A percentile compares a stretch with the other conserved stretches of the same genome.
These are phyloP conservation scores for Claviceps purpurea DNA, from an alignment of 2,329 filamentous ascomycete genomes.

Conservation along the genomic window DNA sequence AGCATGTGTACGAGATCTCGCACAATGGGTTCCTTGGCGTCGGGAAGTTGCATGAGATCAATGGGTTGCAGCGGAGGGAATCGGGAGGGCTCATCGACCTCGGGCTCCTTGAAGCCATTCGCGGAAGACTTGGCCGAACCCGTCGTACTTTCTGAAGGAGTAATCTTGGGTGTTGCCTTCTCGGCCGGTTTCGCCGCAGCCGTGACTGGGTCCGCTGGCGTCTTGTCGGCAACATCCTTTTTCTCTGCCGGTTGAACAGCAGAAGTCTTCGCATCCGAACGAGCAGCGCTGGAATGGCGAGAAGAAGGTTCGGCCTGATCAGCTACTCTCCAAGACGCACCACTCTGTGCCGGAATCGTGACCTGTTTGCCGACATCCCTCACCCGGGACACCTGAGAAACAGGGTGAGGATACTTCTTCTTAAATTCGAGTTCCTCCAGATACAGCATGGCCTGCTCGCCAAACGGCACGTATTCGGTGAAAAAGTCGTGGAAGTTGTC, in stretches of 20 bases:
- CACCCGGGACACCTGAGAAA: constrained; percentile 29
- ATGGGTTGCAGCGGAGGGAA: constrained; percentile 56
- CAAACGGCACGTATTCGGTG: constrained; percentile 89
- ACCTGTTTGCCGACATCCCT: constrained; percentile 55
- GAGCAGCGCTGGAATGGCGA: constrained; percentile 47
- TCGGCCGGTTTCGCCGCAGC: constrained; percentile 18
- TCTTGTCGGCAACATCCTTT: constrained; percentile 18
- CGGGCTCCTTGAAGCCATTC: constrained; percentile 37
- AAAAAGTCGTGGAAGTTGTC: constrained; percentile 99
- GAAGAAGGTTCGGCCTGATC: constrained; percentile 42
- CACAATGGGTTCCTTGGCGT: constrained; percentile 74
- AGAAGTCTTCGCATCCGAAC: constrained; percentile 16
- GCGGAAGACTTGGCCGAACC: constrained; percentile 15
- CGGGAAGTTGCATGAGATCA: constrained; percentile 60
- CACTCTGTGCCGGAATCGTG: constrained; percentile 74
- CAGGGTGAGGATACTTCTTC: constrained; percentile 56
- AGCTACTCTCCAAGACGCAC: constrained; percentile 67
- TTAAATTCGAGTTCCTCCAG: constrained; percentile 91
- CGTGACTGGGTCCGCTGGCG: constrained; percentile 11
- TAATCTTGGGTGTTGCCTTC: constrained; percentile 14
- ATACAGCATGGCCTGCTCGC: constrained; percentile 88
- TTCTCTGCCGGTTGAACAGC: constrained; percentile 14
- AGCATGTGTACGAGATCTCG: constrained; percentile 91
- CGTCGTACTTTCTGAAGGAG: constrained; percentile 8
- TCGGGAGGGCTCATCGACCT: constrained; percentile 52